Base-by-base conservation (phyloP, 257 asterid genomes). In the Solanum dulcamara region DNA sequence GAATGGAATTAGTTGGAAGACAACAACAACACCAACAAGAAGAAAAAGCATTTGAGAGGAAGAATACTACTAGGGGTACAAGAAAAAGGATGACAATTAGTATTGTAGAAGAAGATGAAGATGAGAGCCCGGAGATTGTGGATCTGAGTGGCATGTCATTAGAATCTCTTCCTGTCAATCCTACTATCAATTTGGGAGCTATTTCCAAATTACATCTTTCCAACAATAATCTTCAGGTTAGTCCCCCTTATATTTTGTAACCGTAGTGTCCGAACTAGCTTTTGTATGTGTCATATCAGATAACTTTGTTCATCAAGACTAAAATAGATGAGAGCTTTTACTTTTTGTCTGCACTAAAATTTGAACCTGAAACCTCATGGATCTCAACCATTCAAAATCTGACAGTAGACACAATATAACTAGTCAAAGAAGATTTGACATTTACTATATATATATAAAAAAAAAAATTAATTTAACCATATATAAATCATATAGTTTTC, bases 181-280 rank as follows among this genome's bases (percentile, higher is more conserved):
- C 95, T 6, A 80, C 88, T 64, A 86, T 92, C 15, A 92, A 94
- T 90, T 86, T 94, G 32, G 92, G 92, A 13, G 8, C 85, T 81
- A 92, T 96, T 67, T 92, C 90, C 92, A 94, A 93, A 88, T 89
- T 96, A 83, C 97, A 96, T 84, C 92, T 96, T 90, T 96, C 99
- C 90, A 94, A 93, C 59, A 96, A 96, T 72, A 91, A 96, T 93
- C 90, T 94, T 62, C 98, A 94, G 98, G 98, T 96, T 44, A 4
- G 57, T 59, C n/a, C 37, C 7, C 12, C 10, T 5, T 0, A 18
- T 53, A 53, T 15, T 50, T 37, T 3, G 40, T 37, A n/a, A n/a
- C n/a, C n/a, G n/a, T n/a, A n/a, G n/a, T n/a, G n/a, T n/a, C n/a
- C n/a, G n/a, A n/a, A n/a, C n/a, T n/a, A n/a, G n/a, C n/a, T n/a